Percentiles rank a stretch among this genome's conserved stretches.
These are phyloP conservation scores for Ustilago nuda DNA, from an alignment of 1,284 basidiomycete genomes.

Conservation along the genomic window DNA sequence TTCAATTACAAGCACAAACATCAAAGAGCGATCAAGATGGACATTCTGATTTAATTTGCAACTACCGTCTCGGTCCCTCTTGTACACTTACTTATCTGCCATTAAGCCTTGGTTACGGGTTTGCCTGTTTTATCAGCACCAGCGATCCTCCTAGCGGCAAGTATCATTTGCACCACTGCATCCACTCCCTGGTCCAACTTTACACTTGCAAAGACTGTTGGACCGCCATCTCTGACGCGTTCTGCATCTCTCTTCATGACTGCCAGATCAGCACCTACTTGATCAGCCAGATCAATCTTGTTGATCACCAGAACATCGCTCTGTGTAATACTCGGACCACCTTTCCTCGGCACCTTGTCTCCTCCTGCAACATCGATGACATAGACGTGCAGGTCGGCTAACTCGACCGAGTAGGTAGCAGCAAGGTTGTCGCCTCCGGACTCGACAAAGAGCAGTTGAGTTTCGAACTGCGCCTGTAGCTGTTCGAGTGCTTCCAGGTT, in stretches of 20 bases:
- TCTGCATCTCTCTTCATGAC: slow-evolving; percentile 95
- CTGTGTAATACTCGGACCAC: slow-evolving; percentile 85
- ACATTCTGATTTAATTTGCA: not conserved
- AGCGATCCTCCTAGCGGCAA: slow-evolving; percentile 83
- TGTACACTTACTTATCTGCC: not conserved
- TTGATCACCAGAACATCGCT: slow-evolving; percentile 95
- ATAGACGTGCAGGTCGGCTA: slow-evolving; percentile 88
- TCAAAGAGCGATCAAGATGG: not conserved
- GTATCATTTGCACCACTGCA: slow-evolving; percentile 83
- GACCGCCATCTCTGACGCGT: slow-evolving; percentile 91
- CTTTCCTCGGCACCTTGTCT: slow-evolving; percentile 97
- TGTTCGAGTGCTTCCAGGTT: slow-evolving; percentile 95
- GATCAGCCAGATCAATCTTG: slow-evolving; percentile 78
- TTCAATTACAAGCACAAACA: not conserved
- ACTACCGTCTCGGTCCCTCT: not conserved
- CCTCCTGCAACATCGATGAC: slow-evolving; percentile 80
- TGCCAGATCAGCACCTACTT: slow-evolving; percentile 91
- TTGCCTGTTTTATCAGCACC: slow-evolving; percentile 69
- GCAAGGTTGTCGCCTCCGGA: slow-evolving; percentile 94
- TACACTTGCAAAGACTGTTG: slow-evolving; percentile 90
- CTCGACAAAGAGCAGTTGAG: slow-evolving; percentile 81
- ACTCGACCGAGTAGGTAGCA: slow-evolving; percentile 93
- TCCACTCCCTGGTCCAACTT: slow-evolving; percentile 83
- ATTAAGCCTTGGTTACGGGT: not conserved
- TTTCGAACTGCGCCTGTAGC: slow-evolving; percentile 81